Base-by-base conservation (phyloP, 1,284 basidiomycete genomes). In the Ganoderma multipileum region DNA sequence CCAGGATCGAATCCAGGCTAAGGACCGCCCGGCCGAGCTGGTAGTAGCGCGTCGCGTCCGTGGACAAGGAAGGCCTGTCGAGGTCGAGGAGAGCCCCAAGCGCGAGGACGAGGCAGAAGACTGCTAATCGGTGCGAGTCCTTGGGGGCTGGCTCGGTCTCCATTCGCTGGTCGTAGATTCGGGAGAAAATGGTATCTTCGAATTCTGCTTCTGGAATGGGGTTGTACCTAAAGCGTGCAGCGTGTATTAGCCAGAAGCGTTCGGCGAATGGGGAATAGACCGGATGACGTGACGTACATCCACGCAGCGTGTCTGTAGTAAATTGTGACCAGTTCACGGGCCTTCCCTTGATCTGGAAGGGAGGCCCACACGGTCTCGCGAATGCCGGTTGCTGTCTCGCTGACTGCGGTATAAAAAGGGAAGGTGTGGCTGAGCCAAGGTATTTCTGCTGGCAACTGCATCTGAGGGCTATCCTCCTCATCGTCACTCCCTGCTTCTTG, bases 281-380 rank as follows among this genome's bases (percentile, higher is more conserved):
- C 28, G 26, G 54, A 42, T 61, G 60, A 57, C 47, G 54, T 75
- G 71, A 85, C 87, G 71, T 77, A 89, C 89, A 91, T 89, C 89
- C 89, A 91, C 67, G 88, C 87, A 68, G 88, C 89, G 76, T 90
- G 86, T 73, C 84, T 83, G 77, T 84, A 91, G 78, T 91, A 91
- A 36, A 84, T 80, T 50, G 84, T 81, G 65, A 82, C 81, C 58
- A 89, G 79, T 33, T 77, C 79, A 71, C 80, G 81, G 2, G 89
- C 87, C 41, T 80, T 78, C 26, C 77, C 71, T 26, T 77, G 74
- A 38, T 82, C 79, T 18, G 89, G 90, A 20, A 91, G 79, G 50
- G 81, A 80, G 58, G 77, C 79, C 57, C 86, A 72, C 20, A 91
- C 81, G 30, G 80, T 80, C 44, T 69, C 76, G 44, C 85, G 84